Base-by-base conservation (phyloP, 2,329 filamentous ascomycete genomes). In the Sordariomycetes sp. region DNA sequence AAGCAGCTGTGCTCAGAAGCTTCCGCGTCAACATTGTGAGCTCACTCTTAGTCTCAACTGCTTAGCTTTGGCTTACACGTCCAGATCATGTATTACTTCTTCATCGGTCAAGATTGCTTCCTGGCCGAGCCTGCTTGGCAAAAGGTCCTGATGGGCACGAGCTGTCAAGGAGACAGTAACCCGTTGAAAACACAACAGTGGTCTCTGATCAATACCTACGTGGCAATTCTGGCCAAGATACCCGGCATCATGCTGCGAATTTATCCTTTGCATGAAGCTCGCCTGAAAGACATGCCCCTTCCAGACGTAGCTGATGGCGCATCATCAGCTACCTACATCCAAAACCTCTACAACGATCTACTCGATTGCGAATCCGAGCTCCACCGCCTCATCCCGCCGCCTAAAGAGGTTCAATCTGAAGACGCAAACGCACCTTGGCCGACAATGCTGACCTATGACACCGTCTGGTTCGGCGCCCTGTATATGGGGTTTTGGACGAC, bases 401-500 rank as follows among this genome's bases (percentile, higher is more conserved):
- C 35, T 7, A 20, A 16, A 8, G 35, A 33, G 15, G 16, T 37
- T 6, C 14, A 21, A n/a, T 33, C 35, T 8, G 18, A 17, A 10
- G 35, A 37, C 9, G n/a, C 18, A 11, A 33, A 21, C 18, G 33
- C 35, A n/a, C 35, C 35, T 9, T 37, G 21, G 16, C 11, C 30
- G 18, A 33, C 30, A 8, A 25, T 37, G 10, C 21, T 29, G 8
- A 7, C 21, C 14, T 37, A 27, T 20, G 30, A 37, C n/a, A 37
- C 33, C 21, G 17, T 29, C 12, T 37, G 35, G 35, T 23, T 33
- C n/a, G 35, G 35, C 8, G 16, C 35, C 14, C 16, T 37, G 17
- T 33, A 37, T 24, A 37, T 37, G 30, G 35, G 35, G 6, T 37
- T 19, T 30, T 37, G 35, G 35, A 29, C 35, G 14, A 24, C 31